Evolutionary conservation across 352 stramenopile species (phyloP).

Genomic region (Globisporangium abappressorium): DNA sequence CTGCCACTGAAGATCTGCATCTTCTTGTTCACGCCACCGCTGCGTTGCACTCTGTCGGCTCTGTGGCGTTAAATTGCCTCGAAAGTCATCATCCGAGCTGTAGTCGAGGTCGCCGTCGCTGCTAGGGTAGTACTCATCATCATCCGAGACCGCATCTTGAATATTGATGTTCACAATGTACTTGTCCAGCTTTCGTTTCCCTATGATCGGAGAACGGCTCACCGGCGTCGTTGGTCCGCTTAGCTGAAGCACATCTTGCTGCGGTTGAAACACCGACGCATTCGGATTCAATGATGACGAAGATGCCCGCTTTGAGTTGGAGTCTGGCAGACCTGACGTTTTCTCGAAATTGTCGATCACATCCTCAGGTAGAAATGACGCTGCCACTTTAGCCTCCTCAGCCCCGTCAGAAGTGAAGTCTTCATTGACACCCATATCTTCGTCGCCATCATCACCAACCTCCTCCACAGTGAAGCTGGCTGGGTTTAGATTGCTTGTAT

Average conservation of each 20-base stretch:
- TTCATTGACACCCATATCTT: neutral
- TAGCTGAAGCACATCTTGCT: constrained; percentile 12
- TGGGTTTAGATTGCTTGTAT: neutral
- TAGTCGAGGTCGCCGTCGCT: constrained; percentile 6
- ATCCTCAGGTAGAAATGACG: neutral
- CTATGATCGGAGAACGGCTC: constrained; percentile 14
- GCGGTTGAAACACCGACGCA: constrained; percentile 51
- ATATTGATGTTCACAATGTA: constrained; percentile 53
- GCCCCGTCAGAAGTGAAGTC: neutral
- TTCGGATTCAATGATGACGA: constrained; percentile 52
- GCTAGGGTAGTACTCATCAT: constrained; percentile 26
- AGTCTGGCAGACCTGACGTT: neutral
- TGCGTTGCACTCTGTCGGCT: constrained; percentile 15
- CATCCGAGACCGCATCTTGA: constrained; percentile 28
- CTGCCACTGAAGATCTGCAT: constrained; percentile 58
- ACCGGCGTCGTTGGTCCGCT: neutral
- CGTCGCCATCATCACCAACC: neutral
- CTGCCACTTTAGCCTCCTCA: neutral
- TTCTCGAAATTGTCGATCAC: neutral
- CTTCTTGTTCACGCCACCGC: constrained; percentile 40
- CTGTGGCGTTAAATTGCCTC: neutral
- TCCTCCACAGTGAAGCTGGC: neutral
- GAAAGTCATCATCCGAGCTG: constrained; percentile 10
- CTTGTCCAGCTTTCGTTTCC: constrained; percentile 74
- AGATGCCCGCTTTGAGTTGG: constrained; percentile 6